Evolutionary conservation across 306 rosid species (phyloP).

Genomic region (Hippophae tibetana): DNA sequence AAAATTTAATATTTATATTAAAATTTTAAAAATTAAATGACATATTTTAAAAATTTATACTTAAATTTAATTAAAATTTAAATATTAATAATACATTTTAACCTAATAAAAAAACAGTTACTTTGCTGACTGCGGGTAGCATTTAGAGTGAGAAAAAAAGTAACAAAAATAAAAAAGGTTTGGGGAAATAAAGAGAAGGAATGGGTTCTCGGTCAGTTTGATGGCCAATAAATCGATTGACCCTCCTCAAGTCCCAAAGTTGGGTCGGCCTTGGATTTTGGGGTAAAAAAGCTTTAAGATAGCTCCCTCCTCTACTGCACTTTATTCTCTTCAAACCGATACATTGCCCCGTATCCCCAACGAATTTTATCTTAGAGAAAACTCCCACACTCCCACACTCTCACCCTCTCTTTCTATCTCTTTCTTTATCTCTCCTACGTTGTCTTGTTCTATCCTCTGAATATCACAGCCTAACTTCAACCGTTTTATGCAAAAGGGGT

Average conservation of each 20-base stretch:
- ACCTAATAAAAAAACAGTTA: too few species aligned
- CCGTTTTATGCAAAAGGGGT: conserved; percentile 4
- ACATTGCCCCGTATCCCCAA: conserved; percentile 54
- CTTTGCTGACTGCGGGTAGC: too few species aligned
- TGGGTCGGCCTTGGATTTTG: conserved; percentile 59
- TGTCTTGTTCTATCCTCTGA: conserved; percentile 36
- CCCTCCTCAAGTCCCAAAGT: conserved; percentile 19
- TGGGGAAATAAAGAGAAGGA: conserved; percentile 11
- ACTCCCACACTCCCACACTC: not conserved
- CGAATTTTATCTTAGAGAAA: conserved; percentile 36
- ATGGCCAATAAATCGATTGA: conserved; percentile 35
- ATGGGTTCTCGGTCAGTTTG: conserved; percentile 24
- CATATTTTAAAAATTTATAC: too few species aligned
- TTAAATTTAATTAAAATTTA: too few species aligned
- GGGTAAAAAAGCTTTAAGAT: conserved; percentile 32
- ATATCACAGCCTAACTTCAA: conserved; percentile 28
- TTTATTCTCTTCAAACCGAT: conserved; percentile 66
- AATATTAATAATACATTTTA: too few species aligned
- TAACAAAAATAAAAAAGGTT: conserved; percentile 6
- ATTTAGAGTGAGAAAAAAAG: too few species aligned
- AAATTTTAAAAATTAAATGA: too few species aligned
- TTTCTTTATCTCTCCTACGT: conserved; percentile 33
- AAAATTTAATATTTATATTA: too few species aligned
- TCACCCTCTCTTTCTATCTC: conserved; percentile 18
- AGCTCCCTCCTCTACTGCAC: conserved; percentile 20